Evolutionary conservation across 2,329 filamentous ascomycete genomes (phyloP).

Genomic region (Neonectria ditissima): DNA sequence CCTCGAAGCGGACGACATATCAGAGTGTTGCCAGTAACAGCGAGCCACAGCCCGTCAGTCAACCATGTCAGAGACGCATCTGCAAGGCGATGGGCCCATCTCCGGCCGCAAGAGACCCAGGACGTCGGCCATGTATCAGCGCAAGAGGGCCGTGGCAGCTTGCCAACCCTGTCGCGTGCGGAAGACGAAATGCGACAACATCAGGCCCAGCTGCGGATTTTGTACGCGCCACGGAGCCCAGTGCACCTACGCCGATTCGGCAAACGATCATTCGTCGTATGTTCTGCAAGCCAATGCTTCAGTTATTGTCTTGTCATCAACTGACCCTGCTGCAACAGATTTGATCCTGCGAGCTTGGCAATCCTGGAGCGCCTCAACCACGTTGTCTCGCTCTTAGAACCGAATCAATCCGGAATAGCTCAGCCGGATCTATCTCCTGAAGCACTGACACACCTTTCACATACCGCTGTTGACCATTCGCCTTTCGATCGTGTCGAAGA

Average conservation of each 20-base stretch:
- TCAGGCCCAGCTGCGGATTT: conserved; percentile 25
- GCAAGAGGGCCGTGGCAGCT: conserved; percentile 27
- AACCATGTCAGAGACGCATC: neutral
- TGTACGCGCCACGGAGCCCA: conserved; percentile 23
- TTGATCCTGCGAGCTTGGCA: conserved; percentile 24
- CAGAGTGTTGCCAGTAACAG: neutral
- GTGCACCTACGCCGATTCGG: conserved; percentile 21
- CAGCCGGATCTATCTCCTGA: neutral
- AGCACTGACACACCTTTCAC: neutral
- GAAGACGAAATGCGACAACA: conserved; percentile 32
- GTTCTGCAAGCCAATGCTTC: neutral
- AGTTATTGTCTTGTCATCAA: neutral
- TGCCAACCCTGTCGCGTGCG: conserved; percentile 26
- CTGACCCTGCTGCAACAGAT: conserved; percentile 4
- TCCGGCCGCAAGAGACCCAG: conserved; percentile 19
- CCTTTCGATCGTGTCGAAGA: neutral
- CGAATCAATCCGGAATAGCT: neutral
- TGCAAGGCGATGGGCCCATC: neutral
- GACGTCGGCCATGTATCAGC: conserved; percentile 23
- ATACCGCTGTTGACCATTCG: neutral
- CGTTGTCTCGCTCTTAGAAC: conserved; percentile 23
- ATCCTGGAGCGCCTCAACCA: conserved; percentile 26
- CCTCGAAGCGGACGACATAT: neutral
- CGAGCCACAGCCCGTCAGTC: neutral
- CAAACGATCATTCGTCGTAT: conserved; percentile 28